Base-by-base conservation (phyloP, 2,329 filamentous ascomycete species). In the Mycosphaerella sp. region DNA sequence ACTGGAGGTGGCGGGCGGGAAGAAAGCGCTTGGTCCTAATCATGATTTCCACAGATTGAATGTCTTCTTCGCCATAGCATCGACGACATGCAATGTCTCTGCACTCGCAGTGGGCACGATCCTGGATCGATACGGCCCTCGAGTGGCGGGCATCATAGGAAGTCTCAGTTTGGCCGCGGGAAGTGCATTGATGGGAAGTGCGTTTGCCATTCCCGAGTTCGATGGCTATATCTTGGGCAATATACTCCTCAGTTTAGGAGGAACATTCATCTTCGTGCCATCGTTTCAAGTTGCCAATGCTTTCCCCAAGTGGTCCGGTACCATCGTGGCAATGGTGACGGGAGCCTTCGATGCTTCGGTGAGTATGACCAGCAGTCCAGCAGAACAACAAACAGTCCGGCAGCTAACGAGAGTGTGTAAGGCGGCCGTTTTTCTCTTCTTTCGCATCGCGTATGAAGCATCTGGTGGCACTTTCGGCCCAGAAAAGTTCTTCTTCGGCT, bases 1-100 rank as follows among this genome's bases (percentile, higher is more conserved):
- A 17, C 14, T 17, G 14, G 14, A 17, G 14, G 1, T 17, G 14
- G 14, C 14, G 14, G 14, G 17, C 39, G 4, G 10, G 14, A 5
- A 3, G 14, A 12, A 10, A n/a, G 40, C 7, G 14, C 21, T 26
- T 26, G 26, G 1, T 26, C 6, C 6, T 38, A 12, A 10, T 59
- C 40, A 57, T 45, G 5, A 26, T 9, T 39, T 36, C 26, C 4
- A 2, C 69, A 74, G 66, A 57, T 78, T 95, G 50, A 95, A 95
- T 69, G 76, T 95, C 62, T 95, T 95, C 86, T 95, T 95, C 75
- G 93, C 89, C 6, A 80, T 90, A 48, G 90, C 90, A 10, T 89
- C 89, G 10, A 89, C 95, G 9, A 87, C 82, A 1, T 93, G 89
- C 49, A 95, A 95, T 66, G 85, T 95, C 11, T 88, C 84, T 29